Conservation (phyloP, 2,329 filamentous ascomycete species). For the Emergomyces orientalis region DNA sequence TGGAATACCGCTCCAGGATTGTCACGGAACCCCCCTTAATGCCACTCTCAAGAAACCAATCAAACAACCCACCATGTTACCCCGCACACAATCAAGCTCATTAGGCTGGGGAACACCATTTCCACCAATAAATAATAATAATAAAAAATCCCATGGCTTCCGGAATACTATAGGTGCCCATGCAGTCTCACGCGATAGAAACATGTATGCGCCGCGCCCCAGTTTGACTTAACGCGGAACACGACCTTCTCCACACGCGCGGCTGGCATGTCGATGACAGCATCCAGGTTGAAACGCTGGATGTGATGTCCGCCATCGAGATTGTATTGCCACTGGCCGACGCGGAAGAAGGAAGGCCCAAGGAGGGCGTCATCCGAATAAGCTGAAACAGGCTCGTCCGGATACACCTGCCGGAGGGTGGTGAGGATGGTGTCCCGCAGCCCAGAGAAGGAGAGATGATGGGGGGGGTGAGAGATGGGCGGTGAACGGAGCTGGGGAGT, state of each 20-base stretch:
- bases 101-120: not conserved
- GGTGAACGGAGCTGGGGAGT: not conserved
- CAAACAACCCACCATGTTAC: not conserved
- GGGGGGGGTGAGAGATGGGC: not conserved
- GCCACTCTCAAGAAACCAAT: not conserved
- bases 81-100: not conserved
- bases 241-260: slow-evolving; percentile 33
- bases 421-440: slow-evolving; percentile 27
- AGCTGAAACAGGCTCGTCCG: slow-evolving; percentile 22
- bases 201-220: slow-evolving; percentile 37
- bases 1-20: not conserved
- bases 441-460: slow-evolving; percentile 11
- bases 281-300: slow-evolving; percentile 33
- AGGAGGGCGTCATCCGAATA: slow-evolving; percentile 31
- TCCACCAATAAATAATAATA: not conserved
- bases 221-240: slow-evolving; percentile 36
- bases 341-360: slow-evolving; percentile 31
- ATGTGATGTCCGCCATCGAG: slow-evolving; percentile 26
- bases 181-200: slow-evolving; percentile 39
- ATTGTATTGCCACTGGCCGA: slow-evolving; percentile 34
- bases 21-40: not conserved
- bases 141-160: not conserved
- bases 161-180: slow-evolving; percentile 19
- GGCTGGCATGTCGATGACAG: slow-evolving; percentile 28
- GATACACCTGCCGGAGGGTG: slow-evolving; percentile 24